These are phyloP conservation scores for Gossypium schwendimanii DNA, from an alignment of 441 rosid genomes.

Conservation along the genomic window DNA sequence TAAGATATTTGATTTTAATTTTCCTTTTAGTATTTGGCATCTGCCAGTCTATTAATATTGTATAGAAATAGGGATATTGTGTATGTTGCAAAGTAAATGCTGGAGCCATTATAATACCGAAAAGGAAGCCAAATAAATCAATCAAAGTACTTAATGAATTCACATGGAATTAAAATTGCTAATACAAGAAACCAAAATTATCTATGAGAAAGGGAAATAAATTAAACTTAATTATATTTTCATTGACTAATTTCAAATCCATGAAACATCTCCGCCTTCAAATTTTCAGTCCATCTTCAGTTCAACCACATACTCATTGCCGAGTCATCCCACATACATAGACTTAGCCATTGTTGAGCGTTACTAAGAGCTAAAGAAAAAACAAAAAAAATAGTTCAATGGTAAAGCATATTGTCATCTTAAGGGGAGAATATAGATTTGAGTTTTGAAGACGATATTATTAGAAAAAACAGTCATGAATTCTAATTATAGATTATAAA, in stretches of 20 bases:
- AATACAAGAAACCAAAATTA: too few species aligned
- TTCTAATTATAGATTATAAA: too few species aligned
- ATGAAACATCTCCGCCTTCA: background rate
- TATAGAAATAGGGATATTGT: too few species aligned
- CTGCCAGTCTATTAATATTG: too few species aligned
- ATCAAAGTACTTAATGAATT: background rate
- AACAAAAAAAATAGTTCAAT: too few species aligned
- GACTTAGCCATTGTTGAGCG: background rate
- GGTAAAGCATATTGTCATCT: too few species aligned
- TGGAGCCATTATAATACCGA: background rate
- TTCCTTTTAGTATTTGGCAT: background rate
- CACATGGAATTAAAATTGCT: background rate
- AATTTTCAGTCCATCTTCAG: background rate
- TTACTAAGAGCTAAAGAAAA: background rate
- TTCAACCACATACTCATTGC: background rate
- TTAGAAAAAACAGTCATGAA: too few species aligned
- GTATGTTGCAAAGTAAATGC: background rate
- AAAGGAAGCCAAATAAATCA: background rate
- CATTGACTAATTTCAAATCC: background rate
- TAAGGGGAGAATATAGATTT: too few species aligned
- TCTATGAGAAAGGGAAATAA: background rate
- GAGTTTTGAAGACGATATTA: too few species aligned
- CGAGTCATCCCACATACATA: background rate
- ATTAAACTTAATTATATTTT: background rate
- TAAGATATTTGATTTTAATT: background rate